These are phyloP conservation scores for Gracilariopsis chorda DNA, from an alignment of 23 red algal species.

Conservation along the genomic window DNA sequence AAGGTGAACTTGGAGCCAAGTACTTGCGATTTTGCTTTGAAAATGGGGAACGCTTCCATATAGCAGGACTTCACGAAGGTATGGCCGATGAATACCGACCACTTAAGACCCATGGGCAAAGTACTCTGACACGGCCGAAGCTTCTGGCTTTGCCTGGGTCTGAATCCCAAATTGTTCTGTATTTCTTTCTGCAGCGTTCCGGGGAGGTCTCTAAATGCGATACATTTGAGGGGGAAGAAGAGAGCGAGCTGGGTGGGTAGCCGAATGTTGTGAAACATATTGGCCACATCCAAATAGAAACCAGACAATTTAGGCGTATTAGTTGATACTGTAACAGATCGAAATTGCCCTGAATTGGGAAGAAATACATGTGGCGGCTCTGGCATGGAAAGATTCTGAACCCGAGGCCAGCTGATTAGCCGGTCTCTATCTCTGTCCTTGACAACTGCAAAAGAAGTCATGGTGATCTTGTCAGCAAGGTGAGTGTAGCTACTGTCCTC, in stretches of 20 bases:
- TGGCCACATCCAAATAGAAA: neutral
- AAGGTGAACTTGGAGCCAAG: neutral
- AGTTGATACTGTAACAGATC: neutral
- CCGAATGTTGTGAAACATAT: conserved; percentile 38
- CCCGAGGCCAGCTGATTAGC: conserved; percentile 17
- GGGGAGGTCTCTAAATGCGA: neutral
- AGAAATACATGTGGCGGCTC: neutral
- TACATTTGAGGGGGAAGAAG: neutral
- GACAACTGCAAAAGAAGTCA: neutral
- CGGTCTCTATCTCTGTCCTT: neutral
- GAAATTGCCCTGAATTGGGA: neutral
- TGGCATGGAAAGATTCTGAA: neutral
- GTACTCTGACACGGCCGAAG: neutral
- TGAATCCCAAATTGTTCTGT: neutral
- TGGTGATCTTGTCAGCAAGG: neutral
- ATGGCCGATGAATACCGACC: neutral
- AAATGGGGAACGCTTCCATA: neutral
- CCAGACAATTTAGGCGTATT: neutral
- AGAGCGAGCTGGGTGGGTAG: neutral
- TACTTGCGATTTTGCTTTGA: neutral
- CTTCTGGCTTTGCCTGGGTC: neutral
- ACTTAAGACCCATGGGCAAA: neutral
- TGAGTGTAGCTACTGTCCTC: neutral
- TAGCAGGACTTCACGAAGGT: neutral
- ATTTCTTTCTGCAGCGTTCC: neutral